Percentiles rank a stretch among this genome's conserved stretches.
These are phyloP conservation scores for Lasiosphaeria miniovina DNA, from an alignment of 495 filamentous ascomycete genomes.

Conservation along the genomic window DNA sequence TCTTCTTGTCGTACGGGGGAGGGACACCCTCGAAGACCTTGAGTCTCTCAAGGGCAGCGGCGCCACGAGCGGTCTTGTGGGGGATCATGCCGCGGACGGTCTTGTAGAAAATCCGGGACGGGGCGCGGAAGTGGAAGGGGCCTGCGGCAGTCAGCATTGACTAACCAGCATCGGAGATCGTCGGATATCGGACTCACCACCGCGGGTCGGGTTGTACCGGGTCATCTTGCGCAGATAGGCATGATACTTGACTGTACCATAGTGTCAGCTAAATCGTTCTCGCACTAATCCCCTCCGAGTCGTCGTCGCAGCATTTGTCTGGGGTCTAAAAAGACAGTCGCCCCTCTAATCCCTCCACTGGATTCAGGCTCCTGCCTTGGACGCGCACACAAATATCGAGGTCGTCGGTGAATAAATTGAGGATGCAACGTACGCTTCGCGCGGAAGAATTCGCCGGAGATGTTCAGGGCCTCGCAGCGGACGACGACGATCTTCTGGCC, in stretches of 20 bases:
- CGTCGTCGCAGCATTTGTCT: constrained; percentile 1
- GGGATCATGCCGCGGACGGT: constrained; percentile 99
- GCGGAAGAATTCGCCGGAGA: constrained; percentile 99
- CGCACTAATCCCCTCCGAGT: constrained; percentile 6
- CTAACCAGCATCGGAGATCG: constrained; percentile 13
- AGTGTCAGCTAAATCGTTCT: constrained; percentile 31
- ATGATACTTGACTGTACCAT: constrained; percentile 91
- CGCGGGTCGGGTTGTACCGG: constrained; percentile 97
- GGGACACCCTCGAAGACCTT: constrained; percentile 99
- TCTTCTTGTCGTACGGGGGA: constrained; percentile 98
- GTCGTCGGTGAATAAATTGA: constrained; percentile 13
- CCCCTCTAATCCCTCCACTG: not conserved
- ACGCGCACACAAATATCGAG: constrained; percentile 9
- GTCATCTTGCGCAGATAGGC: constrained; percentile 99
- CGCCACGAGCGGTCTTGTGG: constrained; percentile 97
- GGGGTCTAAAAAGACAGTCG: not conserved
- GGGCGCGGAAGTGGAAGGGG: constrained; percentile 99
- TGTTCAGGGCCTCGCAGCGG: constrained; percentile 98
- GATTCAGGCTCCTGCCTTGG: not conserved
- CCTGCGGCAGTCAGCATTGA: constrained; percentile 54
- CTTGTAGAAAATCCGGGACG: constrained; percentile 99
- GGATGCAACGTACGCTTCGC: constrained; percentile 84
- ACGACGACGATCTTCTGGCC: constrained; percentile 99
- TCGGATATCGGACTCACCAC: constrained; percentile 60
- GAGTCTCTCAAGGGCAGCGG: constrained; percentile 92